Evolutionary conservation across 306 rosid genomes (phyloP).

Genomic region (Amphicarpaea edgeworthii): DNA sequence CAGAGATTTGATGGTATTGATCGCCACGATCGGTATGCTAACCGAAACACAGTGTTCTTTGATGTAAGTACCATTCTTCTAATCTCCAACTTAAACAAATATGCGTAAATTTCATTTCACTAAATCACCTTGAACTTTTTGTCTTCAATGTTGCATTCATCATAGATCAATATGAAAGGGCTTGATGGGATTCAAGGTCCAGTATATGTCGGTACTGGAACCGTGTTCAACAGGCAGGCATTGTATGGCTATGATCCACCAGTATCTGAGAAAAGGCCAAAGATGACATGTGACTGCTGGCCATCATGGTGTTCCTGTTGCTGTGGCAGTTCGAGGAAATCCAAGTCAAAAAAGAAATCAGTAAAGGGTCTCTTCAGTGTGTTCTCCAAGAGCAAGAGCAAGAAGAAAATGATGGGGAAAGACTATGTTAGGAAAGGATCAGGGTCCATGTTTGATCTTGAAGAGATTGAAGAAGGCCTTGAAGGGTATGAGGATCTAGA

Average conservation of each 20-base stretch:
- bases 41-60: slow-evolving; percentile 89
- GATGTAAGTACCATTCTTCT: slow-evolving; percentile 56
- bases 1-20: slow-evolving; percentile 97
- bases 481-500: slow-evolving; percentile 99
- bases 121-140: background rate
- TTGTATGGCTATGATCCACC: slow-evolving; percentile 63
- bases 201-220: slow-evolving; percentile 60
- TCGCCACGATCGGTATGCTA: slow-evolving; percentile 92
- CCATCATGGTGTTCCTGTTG: slow-evolving; percentile 83
- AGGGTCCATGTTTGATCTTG: slow-evolving; percentile 84
- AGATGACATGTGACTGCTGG: slow-evolving; percentile 66
- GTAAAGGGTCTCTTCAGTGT: slow-evolving; percentile 68
- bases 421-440: slow-evolving; percentile 67
- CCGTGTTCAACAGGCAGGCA: slow-evolving; percentile 62
- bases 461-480: slow-evolving; percentile 96
- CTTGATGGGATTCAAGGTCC: slow-evolving; percentile 68
- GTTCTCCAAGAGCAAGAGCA: slow-evolving; percentile 55
- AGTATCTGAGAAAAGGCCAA: slow-evolving; percentile 59
- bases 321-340: slow-evolving; percentile 84
- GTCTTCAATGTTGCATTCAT: slow-evolving; percentile 34
- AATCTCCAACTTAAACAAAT: background rate
- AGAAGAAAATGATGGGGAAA: slow-evolving; percentile 92
- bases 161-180: slow-evolving; percentile 65
- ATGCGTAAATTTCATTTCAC: background rate
- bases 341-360: slow-evolving; percentile 82